Conservation (phyloP, 495 filamentous ascomycete genomes). For the Clavariopsis aquatica region DNA sequence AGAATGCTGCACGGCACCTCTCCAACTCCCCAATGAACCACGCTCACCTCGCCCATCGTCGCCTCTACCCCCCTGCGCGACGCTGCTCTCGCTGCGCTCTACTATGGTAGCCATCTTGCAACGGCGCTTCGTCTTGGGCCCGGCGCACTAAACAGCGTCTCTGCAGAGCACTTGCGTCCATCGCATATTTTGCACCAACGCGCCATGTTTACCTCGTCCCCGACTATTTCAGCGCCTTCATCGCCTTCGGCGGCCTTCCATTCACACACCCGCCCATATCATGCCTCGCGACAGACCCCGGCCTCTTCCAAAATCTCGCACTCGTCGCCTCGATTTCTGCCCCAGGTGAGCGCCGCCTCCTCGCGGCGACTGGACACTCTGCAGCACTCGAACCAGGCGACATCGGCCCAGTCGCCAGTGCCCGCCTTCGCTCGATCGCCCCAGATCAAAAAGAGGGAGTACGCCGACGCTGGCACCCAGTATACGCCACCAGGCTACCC, state of each 20-base stretch:
- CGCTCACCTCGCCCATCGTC: neutral
- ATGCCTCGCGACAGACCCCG: conserved; percentile 30
- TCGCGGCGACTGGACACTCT: conserved; percentile 10
- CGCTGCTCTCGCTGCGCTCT: neutral
- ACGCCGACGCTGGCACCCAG: conserved; percentile 43
- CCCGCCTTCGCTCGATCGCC: conserved; percentile 26
- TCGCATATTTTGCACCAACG: neutral
- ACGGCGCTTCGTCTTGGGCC: neutral
- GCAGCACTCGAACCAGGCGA: neutral
- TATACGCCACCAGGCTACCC: conserved; percentile 45
- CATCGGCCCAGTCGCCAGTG: conserved; percentile 16
- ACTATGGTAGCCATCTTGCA: neutral
- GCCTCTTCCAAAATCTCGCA: conserved; percentile 7
- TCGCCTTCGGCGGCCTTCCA: conserved; percentile 37
- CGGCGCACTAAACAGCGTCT: neutral
- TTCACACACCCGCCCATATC: conserved; percentile 28
- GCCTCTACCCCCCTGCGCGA: neutral
- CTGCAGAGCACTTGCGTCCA: neutral
- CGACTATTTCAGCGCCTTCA: conserved; percentile 34
- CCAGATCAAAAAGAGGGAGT: conserved; percentile 29
- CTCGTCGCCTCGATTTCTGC: conserved; percentile 24
- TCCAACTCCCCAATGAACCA: neutral
- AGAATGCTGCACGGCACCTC: neutral
- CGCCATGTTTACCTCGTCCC: conserved; percentile 32
- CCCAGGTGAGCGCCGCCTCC: conserved; percentile 26